These are phyloP conservation scores for Hanseniaspora guilliermondii DNA, from an alignment of 805 yeast genomes.

Conservation along the genomic window DNA sequence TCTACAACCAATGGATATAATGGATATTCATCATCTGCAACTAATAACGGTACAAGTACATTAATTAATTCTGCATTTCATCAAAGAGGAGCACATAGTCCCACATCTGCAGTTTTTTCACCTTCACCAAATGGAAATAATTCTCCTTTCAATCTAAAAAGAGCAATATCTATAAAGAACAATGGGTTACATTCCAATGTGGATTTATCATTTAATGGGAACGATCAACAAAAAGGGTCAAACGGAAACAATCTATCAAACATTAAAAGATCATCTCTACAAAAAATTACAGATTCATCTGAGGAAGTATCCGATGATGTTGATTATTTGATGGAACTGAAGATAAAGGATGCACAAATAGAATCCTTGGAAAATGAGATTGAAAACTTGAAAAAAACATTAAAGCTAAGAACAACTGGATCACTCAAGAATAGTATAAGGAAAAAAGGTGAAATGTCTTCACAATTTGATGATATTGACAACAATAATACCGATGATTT, in stretches of 20 bases:
- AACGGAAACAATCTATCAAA: neutral
- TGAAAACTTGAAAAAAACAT: constrained; percentile 29
- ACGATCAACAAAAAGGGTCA: neutral
- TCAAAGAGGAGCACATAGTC: constrained; percentile 2
- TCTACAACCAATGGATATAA: neutral
- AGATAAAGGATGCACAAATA: constrained; percentile 42
- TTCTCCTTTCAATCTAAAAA: neutral
- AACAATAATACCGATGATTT: neutral
- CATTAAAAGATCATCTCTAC: neutral
- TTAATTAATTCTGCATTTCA: neutral
- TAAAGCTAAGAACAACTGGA: constrained; percentile 19
- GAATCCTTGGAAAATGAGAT: constrained; percentile 36
- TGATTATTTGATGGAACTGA: constrained; percentile 37
- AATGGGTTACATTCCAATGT: neutral
- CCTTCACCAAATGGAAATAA: neutral
- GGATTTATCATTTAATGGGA: neutral
- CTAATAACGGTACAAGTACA: neutral
- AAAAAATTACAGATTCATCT: neutral
- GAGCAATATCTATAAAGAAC: constrained; percentile 10
- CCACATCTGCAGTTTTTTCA: neutral
- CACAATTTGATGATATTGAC: neutral
- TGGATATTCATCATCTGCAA: constrained; percentile 2
- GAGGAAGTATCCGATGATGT: constrained; percentile 18
- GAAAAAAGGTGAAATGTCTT: neutral
- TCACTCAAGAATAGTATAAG: constrained; percentile 10